Base-by-base conservation (phyloP, 2,329 filamentous ascomycete species). In the Trichophyton benhamiae region DNA sequence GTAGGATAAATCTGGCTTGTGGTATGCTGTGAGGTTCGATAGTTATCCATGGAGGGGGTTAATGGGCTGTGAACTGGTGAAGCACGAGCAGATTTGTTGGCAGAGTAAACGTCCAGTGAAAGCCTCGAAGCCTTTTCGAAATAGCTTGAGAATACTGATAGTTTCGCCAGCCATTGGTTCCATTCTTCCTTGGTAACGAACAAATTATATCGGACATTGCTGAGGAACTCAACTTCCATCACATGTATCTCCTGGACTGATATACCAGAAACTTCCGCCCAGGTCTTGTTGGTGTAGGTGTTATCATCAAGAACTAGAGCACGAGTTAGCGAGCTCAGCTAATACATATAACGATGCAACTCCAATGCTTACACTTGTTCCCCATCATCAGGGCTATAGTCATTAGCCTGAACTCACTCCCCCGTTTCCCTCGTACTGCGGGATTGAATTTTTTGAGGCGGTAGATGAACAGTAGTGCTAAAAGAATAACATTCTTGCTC, bases 211-310 rank as follows among this genome's bases (percentile, higher is more conserved):
- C 92, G 85, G 87, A 99, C 95, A 74, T 97, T 97, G 79, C 92
- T 96, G 65, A 99, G 79, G 69, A 99, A 99, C 73, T 99, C 94
- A n/a, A 99, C 94, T 73, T 99, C 94, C 94, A 99, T 99, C 52
- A 96, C 88, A 72, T 99, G 94, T 59, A 99, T 96, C 74, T 99
- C 94, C 63, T 87, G 85, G 11, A 97, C 92, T 1, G 89, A 86
- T 64, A 99, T 96, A 52, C 89, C 88, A 0, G 94, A 97, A 9
- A 99, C 94, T 69, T 99, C 94, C 1, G 92, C 94, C 94, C 94
- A 99, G 0, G 94, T 99, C 79, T 97, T 96, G 78, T 99, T 99
- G 42, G 94, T 97, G 75, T 99, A 99, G 0, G 94, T 97, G 73
- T 97, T 99, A 74, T 99, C 94, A 71, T 99, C 94, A 68, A 99